Conservation (phyloP, 2,329 filamentous ascomycete genomes). For the Calonectria fujianensis region DNA sequence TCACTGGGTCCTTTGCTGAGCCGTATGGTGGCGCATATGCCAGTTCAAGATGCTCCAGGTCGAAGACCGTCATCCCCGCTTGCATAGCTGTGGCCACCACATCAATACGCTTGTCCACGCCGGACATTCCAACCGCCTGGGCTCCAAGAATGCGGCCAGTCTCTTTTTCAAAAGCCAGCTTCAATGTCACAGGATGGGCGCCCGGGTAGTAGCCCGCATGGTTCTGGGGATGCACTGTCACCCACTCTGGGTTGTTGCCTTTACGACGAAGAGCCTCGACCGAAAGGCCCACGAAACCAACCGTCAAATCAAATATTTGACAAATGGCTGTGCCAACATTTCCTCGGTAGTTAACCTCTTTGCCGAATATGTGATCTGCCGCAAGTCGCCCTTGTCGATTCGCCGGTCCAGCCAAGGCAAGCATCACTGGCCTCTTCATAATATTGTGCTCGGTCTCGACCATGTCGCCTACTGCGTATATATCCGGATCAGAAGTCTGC, state of each 20-base stretch:
- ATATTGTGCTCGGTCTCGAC: slow-evolving; percentile 34
- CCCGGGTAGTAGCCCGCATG: slow-evolving; percentile 37
- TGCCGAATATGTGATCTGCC: slow-evolving; percentile 35
- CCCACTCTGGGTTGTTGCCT: slow-evolving; percentile 29
- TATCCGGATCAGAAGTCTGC: slow-evolving; percentile 36
- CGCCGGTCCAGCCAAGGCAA: slow-evolving; percentile 36
- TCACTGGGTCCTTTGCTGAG: slow-evolving; percentile 36
- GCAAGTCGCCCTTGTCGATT: slow-evolving; percentile 39
- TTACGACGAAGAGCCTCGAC: slow-evolving; percentile 25
- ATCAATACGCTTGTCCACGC: slow-evolving; percentile 39
- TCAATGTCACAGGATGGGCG: slow-evolving; percentile 28
- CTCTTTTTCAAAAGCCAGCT: slow-evolving; percentile 21
- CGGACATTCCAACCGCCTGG: slow-evolving; percentile 31
- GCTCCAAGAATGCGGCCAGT: slow-evolving; percentile 35
- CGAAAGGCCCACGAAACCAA: slow-evolving; percentile 36
- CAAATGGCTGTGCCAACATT: slow-evolving; percentile 33
- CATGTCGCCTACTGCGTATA: slow-evolving; percentile 41
- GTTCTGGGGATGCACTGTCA: slow-evolving; percentile 37
- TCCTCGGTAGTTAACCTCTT: slow-evolving; percentile 33
- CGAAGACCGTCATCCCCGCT: slow-evolving; percentile 36
- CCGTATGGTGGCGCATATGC: slow-evolving; percentile 39
- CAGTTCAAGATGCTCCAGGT: slow-evolving; percentile 40
- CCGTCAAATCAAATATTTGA: slow-evolving; percentile 31
- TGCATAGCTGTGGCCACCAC: slow-evolving; percentile 39
- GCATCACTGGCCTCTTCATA: neutral